Percentiles rank a stretch among this genome's conserved stretches.
phyloP scores from a whole-genome alignment of 1,139 yeast genomes.

The Lodderomyces metapsilosis region DNA sequence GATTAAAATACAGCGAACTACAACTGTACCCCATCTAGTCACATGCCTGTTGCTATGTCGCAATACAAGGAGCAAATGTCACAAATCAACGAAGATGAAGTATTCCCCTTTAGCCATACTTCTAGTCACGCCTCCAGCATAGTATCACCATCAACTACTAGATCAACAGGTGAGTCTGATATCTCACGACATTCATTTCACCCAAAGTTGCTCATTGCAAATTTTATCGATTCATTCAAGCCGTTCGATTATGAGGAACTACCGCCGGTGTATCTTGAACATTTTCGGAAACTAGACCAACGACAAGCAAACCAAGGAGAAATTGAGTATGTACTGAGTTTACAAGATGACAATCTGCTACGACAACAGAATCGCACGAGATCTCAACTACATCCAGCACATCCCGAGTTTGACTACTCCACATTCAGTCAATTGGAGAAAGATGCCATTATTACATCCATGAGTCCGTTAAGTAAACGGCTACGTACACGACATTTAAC shows the following conservation, averaged over 20 bases:
- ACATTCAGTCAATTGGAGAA: slow-evolving; percentile 28
- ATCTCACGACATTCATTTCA: slow-evolving; percentile 1
- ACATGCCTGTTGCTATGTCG: too few species aligned
- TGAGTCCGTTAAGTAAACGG: slow-evolving; percentile 31
- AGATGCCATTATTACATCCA: slow-evolving; percentile 33
- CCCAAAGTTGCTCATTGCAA: slow-evolving; percentile 9
- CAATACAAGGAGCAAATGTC: slow-evolving; percentile 1
- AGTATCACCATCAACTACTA: not conserved
- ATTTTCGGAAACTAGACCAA: slow-evolving; percentile 2
- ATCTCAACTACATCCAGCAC: slow-evolving; percentile 15
- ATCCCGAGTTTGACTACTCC: slow-evolving; percentile 31
- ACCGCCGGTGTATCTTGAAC: slow-evolving; percentile 17
- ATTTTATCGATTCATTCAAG: slow-evolving; percentile 41
- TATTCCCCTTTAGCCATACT: not conserved
- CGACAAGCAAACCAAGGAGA: slow-evolving; percentile 1
- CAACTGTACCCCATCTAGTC: too few species aligned
- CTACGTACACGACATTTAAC: slow-evolving; percentile 39
- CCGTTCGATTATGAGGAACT: slow-evolving; percentile 20
- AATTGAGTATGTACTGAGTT: not conserved
- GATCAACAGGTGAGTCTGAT: not conserved
- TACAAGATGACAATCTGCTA: not conserved
- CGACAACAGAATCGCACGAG: not conserved
- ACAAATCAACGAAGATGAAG: not conserved
- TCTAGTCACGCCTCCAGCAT: not conserved
- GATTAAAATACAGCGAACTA: too few species aligned